phyloP scores from a whole-genome alignment of 495 filamentous ascomycete species.

The Podospora pseudopauciseta region DNA sequence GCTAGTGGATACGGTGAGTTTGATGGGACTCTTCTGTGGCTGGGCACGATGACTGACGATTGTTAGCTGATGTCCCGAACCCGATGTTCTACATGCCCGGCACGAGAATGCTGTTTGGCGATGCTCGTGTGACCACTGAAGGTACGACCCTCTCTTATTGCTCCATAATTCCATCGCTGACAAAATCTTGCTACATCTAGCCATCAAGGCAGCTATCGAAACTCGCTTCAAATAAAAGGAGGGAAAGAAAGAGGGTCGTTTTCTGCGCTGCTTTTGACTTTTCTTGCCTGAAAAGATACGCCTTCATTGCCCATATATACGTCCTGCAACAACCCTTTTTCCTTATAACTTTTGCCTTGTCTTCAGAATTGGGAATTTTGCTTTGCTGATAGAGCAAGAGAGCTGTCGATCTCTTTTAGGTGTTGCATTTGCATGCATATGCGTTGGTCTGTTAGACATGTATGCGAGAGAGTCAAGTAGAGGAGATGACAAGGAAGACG shows the following conservation, averaged over 20 bases:
- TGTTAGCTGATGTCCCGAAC: constrained; percentile 71
- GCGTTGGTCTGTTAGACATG: not conserved
- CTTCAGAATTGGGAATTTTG: not conserved
- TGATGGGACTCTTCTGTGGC: not conserved
- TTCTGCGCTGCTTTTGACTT: not conserved
- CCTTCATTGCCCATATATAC: not conserved
- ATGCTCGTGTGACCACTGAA: constrained; percentile 76
- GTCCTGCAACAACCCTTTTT: not conserved
- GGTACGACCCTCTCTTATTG: constrained; percentile 39
- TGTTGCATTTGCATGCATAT: constrained; percentile 3
- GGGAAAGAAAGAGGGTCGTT: not conserved
- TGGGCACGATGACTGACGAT: not conserved
- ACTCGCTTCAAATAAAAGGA: constrained; percentile 34
- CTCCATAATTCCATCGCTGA: not conserved
- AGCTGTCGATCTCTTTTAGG: not conserved
- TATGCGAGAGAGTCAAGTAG: not conserved
- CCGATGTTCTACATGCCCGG: constrained; percentile 85
- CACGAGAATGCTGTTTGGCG: constrained; percentile 81
- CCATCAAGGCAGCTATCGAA: constrained; percentile 53
- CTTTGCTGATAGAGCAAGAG: constrained; percentile 12
- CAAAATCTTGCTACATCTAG: constrained; percentile 26
- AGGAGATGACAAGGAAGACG: not conserved
- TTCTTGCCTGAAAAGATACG: not conserved
- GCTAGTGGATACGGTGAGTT: constrained; percentile 70
- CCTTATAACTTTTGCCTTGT: not conserved